These are phyloP conservation scores for Penicillium corylophilum DNA, from an alignment of 2,329 filamentous ascomycete species.

Conservation along the genomic window DNA sequence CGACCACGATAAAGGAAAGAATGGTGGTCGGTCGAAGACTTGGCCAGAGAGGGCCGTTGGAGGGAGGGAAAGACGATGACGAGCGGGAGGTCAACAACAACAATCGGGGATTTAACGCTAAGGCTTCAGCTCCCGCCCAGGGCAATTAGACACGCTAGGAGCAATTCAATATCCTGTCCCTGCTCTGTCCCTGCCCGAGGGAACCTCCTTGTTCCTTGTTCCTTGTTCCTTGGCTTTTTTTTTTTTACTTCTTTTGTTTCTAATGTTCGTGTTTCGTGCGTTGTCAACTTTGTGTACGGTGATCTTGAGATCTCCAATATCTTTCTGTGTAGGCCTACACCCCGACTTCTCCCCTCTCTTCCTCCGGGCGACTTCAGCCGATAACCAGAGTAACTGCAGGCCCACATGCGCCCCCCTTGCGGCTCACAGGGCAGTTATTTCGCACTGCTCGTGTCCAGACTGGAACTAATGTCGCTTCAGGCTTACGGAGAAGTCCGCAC, in stretches of 20 bases:
- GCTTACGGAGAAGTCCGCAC: constrained; percentile 21
- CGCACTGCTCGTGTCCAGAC: constrained; percentile 17
- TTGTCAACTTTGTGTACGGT: neutral
- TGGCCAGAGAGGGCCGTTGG: constrained; percentile 6
- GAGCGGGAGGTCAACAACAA: constrained; percentile 20
- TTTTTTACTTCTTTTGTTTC: neutral
- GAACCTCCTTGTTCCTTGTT: neutral
- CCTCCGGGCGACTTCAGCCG: neutral
- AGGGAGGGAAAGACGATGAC: constrained; percentile 2
- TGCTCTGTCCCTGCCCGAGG: neutral
- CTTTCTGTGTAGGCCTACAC: neutral
- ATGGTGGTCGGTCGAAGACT: neutral
- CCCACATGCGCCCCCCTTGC: constrained; percentile 19
- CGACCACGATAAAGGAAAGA: constrained; percentile 3
- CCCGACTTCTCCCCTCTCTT: neutral
- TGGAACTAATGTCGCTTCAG: constrained; percentile 3
- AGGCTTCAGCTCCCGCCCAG: constrained; percentile 14
- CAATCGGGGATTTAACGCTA: constrained; percentile 18
- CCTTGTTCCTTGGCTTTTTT: no score
- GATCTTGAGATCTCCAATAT: neutral
- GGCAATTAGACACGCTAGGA: constrained; percentile 21
- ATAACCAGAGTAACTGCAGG: neutral
- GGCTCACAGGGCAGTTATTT: constrained; percentile 23
- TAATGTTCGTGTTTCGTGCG: neutral
- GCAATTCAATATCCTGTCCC: constrained; percentile 13